Evolutionary conservation across 192 early-diverging fungal species (phyloP), one percentile per base, ranked within the genome.

Genomic region (Oehlia diaphana): DNA sequence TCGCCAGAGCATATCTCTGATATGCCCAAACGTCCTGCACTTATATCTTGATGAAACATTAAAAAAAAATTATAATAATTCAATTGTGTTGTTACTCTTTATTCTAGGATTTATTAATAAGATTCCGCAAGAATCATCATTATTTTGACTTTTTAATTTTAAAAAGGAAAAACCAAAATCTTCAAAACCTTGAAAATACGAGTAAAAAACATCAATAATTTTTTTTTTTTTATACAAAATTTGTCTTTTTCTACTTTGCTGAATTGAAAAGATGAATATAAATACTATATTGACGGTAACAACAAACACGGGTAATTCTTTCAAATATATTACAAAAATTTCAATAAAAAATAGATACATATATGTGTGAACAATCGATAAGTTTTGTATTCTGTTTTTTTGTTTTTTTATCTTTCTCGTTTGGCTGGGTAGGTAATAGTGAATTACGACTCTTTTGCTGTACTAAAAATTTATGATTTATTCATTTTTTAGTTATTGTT

Each of bases 1-100:
- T 63, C 78, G 16, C 73, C 49, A 42, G 28, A 69, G n/a, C 39
- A 71, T 47, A 64, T 63, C 21, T 26, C 58, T n/a, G 63, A 74
- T n/a, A 44, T 72, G 14, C 42, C 50, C 39, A 16, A 74, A 79
- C n/a, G 66, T 42, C 65, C 58, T 42, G 37, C 72, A 37, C 73
- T 72, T 69, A 58, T 75, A 23, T 75, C 74, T 28, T 75, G 33
- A 42, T 49, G 33, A 62, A 23, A 42, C 64, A 79, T 23, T n/a
- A 31, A 61, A 68, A 61, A 68, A 80, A 39, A 39, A 26, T 28
- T 69, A 31, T 35, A 69, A 16, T 69, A 39, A 6, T 35, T 69
- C 53, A 21, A 1, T 21, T 58, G 19, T 58, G 19, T 58, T 58
- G 14, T 58, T 21, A 19, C 16, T 58, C 53, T 21, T 58, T 19